Percentiles rank a stretch among this genome's conserved stretches.
Evolutionary conservation across 768 basidiomycete genomes (phyloP).

Genomic region (Hygrocybe punicea): DNA sequence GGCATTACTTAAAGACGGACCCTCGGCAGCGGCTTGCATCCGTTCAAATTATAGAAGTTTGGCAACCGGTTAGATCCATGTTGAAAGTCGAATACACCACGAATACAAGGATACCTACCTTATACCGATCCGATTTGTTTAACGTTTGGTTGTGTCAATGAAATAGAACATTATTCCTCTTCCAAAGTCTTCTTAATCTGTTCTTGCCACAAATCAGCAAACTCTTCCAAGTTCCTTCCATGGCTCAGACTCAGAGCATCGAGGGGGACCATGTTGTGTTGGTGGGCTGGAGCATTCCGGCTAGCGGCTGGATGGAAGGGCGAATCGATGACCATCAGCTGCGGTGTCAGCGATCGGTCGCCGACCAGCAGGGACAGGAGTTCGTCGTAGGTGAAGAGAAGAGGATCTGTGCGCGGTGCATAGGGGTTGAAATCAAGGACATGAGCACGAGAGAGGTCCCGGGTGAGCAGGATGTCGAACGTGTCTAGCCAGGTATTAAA

Average conservation of each 20-base stretch:
- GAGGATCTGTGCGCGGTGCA: constrained; percentile 77
- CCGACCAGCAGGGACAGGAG: constrained; percentile 43
- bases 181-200: constrained; percentile 39
- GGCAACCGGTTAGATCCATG: neutral
- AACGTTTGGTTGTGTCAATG: too few relatives aligned
- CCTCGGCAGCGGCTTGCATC: too few relatives aligned
- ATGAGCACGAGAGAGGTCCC: constrained; percentile 71
- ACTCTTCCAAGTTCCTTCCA: constrained; percentile 69
- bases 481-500: constrained; percentile 49
- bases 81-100: too few relatives aligned
- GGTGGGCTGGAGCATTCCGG: constrained; percentile 67
- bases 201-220: constrained; percentile 63
- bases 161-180: neutral
- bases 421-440: constrained; percentile 93
- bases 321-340: constrained; percentile 69
- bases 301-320: constrained; percentile 64
- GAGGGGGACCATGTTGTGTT: constrained; percentile 88
- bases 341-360: constrained; percentile 26
- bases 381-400: constrained; percentile 82
- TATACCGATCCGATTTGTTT: too few relatives aligned
- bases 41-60: neutral
- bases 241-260: constrained; percentile 80
- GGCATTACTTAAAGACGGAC: too few relatives aligned
- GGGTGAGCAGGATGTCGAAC: constrained; percentile 84
- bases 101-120: too few relatives aligned